Evolutionary conservation across 148 eudicot species (phyloP).

Genomic region (Vaccinium vitisidaea): DNA sequence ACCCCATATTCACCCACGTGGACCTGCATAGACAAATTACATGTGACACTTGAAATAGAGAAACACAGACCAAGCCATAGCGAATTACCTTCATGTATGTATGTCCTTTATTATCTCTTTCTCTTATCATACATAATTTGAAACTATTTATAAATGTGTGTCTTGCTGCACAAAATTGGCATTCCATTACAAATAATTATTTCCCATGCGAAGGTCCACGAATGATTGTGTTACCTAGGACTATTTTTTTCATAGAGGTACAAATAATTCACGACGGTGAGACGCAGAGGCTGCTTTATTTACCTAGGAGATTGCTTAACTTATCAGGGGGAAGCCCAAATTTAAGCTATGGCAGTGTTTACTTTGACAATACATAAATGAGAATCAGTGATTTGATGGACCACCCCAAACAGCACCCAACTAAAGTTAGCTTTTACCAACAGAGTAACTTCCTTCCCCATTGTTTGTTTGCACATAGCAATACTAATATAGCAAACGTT

Average conservation of each 20-base stretch:
- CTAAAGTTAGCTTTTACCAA: conserved; percentile 1
- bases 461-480: neutral
- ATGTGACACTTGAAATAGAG: neutral
- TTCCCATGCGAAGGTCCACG: neutral
- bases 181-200: neutral
- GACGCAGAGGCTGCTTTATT: neutral
- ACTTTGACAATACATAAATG: neutral
- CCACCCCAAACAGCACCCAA: neutral
- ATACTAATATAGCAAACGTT: neutral
- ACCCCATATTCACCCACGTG: conserved; percentile 98
- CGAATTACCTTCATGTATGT: neutral
- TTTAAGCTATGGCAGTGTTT: neutral
- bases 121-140: neutral
- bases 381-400: neutral
- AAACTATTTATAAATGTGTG: neutral
- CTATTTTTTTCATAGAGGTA: neutral
- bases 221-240: neutral
- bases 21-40: conserved; percentile 46
- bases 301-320: neutral
- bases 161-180: neutral
- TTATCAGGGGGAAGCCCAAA: neutral
- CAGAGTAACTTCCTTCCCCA: neutral
- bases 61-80: neutral
- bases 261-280: neutral
- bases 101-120: neutral